Percentiles rank a stretch among this genome's conserved stretches.
Conservation (phyloP, 108 stramenopile species). For the Pseudonitzschia delicatissima region DNA sequence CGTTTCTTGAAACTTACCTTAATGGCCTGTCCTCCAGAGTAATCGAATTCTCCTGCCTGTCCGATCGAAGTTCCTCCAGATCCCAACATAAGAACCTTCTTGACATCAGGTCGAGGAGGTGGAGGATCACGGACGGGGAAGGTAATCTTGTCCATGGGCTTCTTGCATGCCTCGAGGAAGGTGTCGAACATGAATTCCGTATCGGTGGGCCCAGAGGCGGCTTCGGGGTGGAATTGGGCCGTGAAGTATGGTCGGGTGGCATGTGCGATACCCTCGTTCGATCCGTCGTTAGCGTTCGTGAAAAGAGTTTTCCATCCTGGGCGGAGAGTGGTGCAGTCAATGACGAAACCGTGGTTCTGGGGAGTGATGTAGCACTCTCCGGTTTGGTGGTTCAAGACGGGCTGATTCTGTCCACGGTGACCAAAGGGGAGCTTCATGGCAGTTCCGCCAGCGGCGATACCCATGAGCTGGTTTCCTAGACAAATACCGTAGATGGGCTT, state of each 20-base stretch:
- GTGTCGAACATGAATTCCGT: conserved; percentile 98
- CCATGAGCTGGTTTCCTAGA: conserved; percentile 96
- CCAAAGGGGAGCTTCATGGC: conserved; percentile 95
- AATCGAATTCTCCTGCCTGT: conserved; percentile 99
- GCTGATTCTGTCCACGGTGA: conserved; percentile 98
- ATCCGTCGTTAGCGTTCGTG: conserved; percentile 96
- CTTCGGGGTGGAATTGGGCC: conserved; percentile 99
- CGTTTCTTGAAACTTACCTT: conserved; percentile 45
- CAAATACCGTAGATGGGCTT: conserved; percentile 99
- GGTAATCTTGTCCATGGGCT: conserved; percentile 56
- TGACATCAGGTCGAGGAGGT: conserved; percentile 62
- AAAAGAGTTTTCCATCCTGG: conserved; percentile 90
- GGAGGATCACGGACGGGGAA: conserved; percentile 72
- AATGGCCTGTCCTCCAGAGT: conserved; percentile 97
- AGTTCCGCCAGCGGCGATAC: conserved; percentile 90
- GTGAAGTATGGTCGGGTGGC: conserved; percentile 94
- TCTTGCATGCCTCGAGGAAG: conserved; percentile 80
- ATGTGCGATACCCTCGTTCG: conserved; percentile 98
- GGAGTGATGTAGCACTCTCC: conserved; percentile 98
- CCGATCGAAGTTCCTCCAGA: conserved; percentile 97
- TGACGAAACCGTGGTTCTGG: conserved; percentile 97
- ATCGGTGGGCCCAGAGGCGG: conserved; percentile 94
- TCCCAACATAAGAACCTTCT: conserved; percentile 97
- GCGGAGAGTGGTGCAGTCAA: conserved; percentile 82
- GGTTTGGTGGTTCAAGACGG: conserved; percentile 92